Evolutionary conservation across 345 rosid genomes (phyloP), one percentile per base, ranked within the genome.

Genomic region (Combretum micranthum): DNA sequence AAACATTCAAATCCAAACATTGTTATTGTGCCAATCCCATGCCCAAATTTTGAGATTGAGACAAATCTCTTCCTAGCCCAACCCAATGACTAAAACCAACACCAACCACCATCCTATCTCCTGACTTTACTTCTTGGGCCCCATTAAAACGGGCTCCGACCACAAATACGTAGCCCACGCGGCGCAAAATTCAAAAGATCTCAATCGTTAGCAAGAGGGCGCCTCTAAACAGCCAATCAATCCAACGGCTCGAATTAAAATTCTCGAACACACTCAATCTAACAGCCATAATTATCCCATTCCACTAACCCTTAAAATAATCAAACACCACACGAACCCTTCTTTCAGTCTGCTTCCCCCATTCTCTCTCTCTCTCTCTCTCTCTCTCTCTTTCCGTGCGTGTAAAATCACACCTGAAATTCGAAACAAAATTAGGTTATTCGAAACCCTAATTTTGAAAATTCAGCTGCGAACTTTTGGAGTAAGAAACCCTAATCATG

Each of bases 401-500:
- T 21, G 44, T 52, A 47, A 47, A 23, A 23, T 42, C 67, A 42
- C 21, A 23, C 13, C 15, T 46, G 19, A 50, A 50, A 20, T 20
- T 13, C 15, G 32, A 52, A 19, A 52, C 8, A 22, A 52, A 13
- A 12, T 25, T 22, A 22, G 42, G 4, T 23, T 52, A 17, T 52
- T 15, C 12, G n/a, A 25, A 52, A 12, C 42, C 56, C 39, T 23
- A 22, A 13, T 25, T 52, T 12, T 42, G 2, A n/a, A 13, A 22
- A 22, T 25, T 52, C 17, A 12, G 42, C 18, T 52, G 19, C 18
- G 4, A 12, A 14, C 18, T 11, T 23, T 52, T 25, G 11, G 23
- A 44, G 44, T n/a, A 10, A 10, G 50, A 32, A 59, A 73, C 69
- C 67, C 16, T 5, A n/a, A 83, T 83, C 91, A 88, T 70, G 64